Evolutionary conservation across 169 alveolate species (phyloP).

Genomic region (Plasmodium fragile): DNA sequence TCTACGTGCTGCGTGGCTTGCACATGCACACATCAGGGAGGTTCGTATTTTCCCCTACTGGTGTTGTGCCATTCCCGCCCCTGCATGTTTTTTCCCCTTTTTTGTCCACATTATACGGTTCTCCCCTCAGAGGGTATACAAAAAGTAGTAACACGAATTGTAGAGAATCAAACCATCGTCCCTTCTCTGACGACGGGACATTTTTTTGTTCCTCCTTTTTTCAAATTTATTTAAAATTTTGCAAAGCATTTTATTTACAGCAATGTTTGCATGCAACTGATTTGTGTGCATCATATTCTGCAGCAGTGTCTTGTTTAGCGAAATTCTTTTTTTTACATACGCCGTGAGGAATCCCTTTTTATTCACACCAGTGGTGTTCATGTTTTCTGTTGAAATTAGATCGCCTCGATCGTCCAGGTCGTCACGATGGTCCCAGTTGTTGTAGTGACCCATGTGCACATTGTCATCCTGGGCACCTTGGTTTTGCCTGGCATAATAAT

Average conservation of each 20-base stretch:
- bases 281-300: conserved; percentile 14
- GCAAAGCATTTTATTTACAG: conserved; percentile 34
- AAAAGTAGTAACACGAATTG: conserved; percentile 48
- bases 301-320: conserved; percentile 28
- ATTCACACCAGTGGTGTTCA: background rate
- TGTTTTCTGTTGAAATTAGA: background rate
- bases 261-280: conserved; percentile 43
- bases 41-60: background rate
- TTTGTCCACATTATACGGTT: background rate
- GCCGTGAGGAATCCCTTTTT: conserved; percentile 29
- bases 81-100: background rate
- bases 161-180: conserved; percentile 24
- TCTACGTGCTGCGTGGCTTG: background rate
- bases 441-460: background rate
- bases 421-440: background rate
- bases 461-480: conserved; percentile 7
- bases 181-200: background rate
- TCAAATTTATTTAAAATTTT: conserved; percentile 44
- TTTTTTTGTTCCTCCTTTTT: background rate
- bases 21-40: background rate
- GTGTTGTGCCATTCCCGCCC: background rate
- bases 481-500: conserved; percentile 17
- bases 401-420: conserved; percentile 5
- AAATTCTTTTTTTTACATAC: conserved; percentile 41
- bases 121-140: background rate